These are phyloP conservation scores for Yamadazyma dushanensis DNA, from an alignment of 1,139 yeast species.

Conservation along the genomic window DNA sequence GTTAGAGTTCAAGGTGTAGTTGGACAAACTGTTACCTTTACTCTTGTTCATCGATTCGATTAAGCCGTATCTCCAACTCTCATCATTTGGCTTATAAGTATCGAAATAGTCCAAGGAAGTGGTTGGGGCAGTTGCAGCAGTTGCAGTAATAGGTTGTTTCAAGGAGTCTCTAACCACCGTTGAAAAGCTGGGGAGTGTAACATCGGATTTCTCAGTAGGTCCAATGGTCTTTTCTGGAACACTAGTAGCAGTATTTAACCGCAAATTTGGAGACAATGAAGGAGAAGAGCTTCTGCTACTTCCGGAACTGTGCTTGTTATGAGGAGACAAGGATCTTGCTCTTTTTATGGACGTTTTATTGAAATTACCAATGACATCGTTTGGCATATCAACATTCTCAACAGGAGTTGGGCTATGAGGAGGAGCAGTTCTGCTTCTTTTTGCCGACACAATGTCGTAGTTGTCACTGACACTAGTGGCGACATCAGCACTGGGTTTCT, in stretches of 20 bases:
- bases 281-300: constrained; percentile 7
- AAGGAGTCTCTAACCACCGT: constrained; percentile 32
- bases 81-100: constrained; percentile 49
- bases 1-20: constrained; percentile 8
- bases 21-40: constrained; percentile 17
- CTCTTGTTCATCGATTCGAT: constrained; percentile 33
- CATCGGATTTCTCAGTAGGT: constrained; percentile 11
- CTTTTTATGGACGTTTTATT: constrained; percentile 15
- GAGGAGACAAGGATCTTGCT: constrained; percentile 39
- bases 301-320: constrained; percentile 17
- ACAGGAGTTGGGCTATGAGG: constrained; percentile 27
- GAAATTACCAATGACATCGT: constrained; percentile 4
- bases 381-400: background rate
- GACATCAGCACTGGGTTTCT: constrained; percentile 14
- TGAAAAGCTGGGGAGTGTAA: constrained; percentile 42
- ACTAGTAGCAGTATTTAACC: background rate
- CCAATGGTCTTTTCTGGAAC: constrained; percentile 4
- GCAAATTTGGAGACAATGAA: constrained; percentile 11
- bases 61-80: constrained; percentile 47
- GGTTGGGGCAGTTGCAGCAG: constrained; percentile 45
- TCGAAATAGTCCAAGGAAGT: constrained; percentile 49
- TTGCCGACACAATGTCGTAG: constrained; percentile 16
- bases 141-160: constrained; percentile 26
- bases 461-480: constrained; percentile 18
- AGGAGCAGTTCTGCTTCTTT: constrained; percentile 54